Base-by-base conservation (phyloP, 164 flowering plant genomes). In the Nelumbo lutea region DNA sequence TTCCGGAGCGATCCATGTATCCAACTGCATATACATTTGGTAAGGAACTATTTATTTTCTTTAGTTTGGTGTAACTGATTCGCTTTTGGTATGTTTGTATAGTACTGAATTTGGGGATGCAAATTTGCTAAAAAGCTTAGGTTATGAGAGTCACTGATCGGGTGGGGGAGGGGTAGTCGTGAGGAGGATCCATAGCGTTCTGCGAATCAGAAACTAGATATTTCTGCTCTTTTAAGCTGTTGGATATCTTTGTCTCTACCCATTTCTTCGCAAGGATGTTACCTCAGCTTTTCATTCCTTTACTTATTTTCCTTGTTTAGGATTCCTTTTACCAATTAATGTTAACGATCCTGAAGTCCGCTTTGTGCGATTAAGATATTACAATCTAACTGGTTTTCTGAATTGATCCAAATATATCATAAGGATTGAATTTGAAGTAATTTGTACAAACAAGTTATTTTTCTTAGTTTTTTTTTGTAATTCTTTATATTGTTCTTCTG, bases 21-120 rank as follows among this genome's bases (percentile, higher is more conserved):
- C 99, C 99, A 45, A 85, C 87, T 51, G 91, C 95, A 55, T 88
- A 89, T 72, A 71, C 93, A 66, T 92, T 84, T 83, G 99, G 99
- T 95, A 78, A 82, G 82, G 38, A 67, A 51, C 56, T 39, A 42
- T 14, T 15, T 43, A 13, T 62, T 27, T 27, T 9, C 47, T 47
- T 39, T 7, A 9, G 4, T 38, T 68, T 14, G 63, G 2, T 44
- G 42, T 60, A 60, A 11, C 42, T 15, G 42, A 59, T 50, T n/a
- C 15, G 45, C 42, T 13, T 45, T 43, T 4, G 48, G 48, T 59
- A 6, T 40, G 39, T 50, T 42, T 0, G 27, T 27, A 27, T 27
- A 27, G 11, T n/a, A 50, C 50, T n/a, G 9, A 5, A 45, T 56
- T 51, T 50, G 48, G 65, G 14, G 11, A 27, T 51, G 50, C 59